Percentiles rank a stretch among this genome's conserved stretches.
phyloP scores from a whole-genome alignment of 2,329 filamentous ascomycete genomes.

The Graphium sp. region DNA sequence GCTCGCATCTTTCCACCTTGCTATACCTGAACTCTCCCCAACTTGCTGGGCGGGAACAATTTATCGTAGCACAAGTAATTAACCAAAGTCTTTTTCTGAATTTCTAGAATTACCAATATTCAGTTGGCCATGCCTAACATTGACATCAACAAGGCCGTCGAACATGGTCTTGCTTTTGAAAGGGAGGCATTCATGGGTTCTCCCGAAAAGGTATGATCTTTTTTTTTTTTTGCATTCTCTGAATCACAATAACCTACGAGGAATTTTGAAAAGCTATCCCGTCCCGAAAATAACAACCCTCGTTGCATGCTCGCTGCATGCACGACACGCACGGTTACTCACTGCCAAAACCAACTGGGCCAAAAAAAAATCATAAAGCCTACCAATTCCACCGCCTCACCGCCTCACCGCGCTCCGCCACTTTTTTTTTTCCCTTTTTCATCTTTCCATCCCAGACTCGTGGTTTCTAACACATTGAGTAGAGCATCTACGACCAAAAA shows the following conservation, averaged over 20 bases:
- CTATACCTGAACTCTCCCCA: background rate
- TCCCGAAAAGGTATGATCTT: conserved; percentile 25
- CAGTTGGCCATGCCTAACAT: conserved; percentile 23
- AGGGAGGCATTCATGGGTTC: conserved; percentile 26
- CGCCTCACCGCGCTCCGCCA: background rate
- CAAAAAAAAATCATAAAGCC: no score
- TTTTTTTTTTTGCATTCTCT: background rate
- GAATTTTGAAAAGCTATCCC: no score
- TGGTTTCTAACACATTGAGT: conserved; percentile 7
- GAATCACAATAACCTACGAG: background rate
- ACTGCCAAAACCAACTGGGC: no score
- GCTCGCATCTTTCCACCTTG: background rate
- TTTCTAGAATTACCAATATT: conserved; percentile 30
- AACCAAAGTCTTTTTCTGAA: conserved; percentile 4
- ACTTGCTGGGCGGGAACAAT: background rate
- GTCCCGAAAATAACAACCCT: no score
- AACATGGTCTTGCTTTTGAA: conserved; percentile 27
- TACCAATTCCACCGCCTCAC: background rate
- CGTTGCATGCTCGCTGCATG: no score
- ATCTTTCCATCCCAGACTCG: background rate
- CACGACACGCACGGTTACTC: no score
- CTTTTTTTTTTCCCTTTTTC: conserved; percentile 1
- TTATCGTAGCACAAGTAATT: background rate
- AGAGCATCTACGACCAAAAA: conserved; percentile 32
- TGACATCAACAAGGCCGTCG: conserved; percentile 22